Base-by-base conservation (phyloP, 345 rosid genomes). In the Sisymbrium irio region DNA sequence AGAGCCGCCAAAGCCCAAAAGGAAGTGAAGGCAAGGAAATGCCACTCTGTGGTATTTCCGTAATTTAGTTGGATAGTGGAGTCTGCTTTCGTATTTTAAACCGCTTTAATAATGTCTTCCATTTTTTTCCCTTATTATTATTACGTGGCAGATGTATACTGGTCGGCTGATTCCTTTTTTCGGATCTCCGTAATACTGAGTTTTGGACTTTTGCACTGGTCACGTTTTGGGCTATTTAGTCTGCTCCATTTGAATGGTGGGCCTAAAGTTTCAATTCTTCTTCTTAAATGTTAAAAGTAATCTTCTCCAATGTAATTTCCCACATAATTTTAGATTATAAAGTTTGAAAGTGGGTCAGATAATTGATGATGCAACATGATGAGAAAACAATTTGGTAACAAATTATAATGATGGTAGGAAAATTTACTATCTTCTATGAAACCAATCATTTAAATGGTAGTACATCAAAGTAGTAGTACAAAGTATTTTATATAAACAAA, bases 31-130 rank as follows among this genome's bases (percentile, higher is more conserved):
- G 7, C 32, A 22, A 45, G 5, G 35, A 36, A 50, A 54, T 9
- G 30, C 50, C 49, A 39, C 42, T 36, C 37, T 20, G 63, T 71
- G 69, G 76, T 41, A 18, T 53, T 72, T 32, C 9, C 18, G 69
- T 62, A 72, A 63, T 39, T 71, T 51, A 19, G 32, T 62, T 0
- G 8, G 62, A 40, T 27, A 27, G 2, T 61, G 76, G 53, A 37
- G 62, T 51, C 61, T 37, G 13, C 17, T 69, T 69, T 36, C 14
- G 49, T 66, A n/a, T 36, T 19, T 8, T 8, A 11, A 45, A 15
- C 3, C 10, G 44, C 66, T 61, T 59, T 37, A 59, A 17, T 35
- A n/a, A 13, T 40, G n/a, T 13, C 2, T 14, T 5, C 6, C 1
- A 3, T 0, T 41, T 39, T 17, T 14, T 40, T 8, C 0, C 28